These are phyloP conservation scores for Lathyrus tuberosus DNA, from an alignment of 306 rosid species.

Conservation along the genomic window DNA sequence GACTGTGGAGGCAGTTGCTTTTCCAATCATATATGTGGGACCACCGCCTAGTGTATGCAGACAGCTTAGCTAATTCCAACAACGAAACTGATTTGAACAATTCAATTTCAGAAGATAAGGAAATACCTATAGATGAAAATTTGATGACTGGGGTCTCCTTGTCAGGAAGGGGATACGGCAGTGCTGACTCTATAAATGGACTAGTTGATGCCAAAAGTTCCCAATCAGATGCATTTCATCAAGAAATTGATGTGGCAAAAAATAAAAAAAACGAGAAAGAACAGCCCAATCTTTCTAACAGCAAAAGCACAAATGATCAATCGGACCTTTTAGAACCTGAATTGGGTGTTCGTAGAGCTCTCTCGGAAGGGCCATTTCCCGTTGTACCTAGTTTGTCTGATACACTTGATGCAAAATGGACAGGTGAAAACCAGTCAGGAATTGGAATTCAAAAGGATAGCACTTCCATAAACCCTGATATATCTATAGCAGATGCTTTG, in stretches of 20 bases:
- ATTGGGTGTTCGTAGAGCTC: conserved; percentile 51
- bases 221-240: conserved; percentile 43
- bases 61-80: conserved; percentile 45
- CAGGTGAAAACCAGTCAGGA: conserved; percentile 60
- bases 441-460: conserved; percentile 49
- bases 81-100: conserved; percentile 43
- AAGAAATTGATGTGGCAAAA: conserved; percentile 40
- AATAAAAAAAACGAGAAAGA: conserved; percentile 41
- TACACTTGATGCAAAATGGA: conserved; percentile 93
- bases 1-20: conserved; percentile 76
- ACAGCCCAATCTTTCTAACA: conserved; percentile 40
- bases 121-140: conserved; percentile 50
- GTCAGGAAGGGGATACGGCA: conserved; percentile 49
- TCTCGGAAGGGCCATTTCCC: conserved; percentile 75
- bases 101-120: conserved; percentile 51
- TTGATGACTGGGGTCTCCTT: conserved; percentile 40
- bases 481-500: conserved; percentile 51
- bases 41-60: conserved; percentile 65
- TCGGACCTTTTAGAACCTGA: conserved; percentile 48
- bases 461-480: conserved; percentile 47
- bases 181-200: conserved; percentile 45
- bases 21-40: conserved; percentile 91
- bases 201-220: conserved; percentile 43
- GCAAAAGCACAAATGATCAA: conserved; percentile 36
- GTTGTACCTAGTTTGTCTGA: conserved; percentile 66